Evolutionary conservation across 345 rosid species (phyloP).

Genomic region (Linum usitatissimum): DNA sequence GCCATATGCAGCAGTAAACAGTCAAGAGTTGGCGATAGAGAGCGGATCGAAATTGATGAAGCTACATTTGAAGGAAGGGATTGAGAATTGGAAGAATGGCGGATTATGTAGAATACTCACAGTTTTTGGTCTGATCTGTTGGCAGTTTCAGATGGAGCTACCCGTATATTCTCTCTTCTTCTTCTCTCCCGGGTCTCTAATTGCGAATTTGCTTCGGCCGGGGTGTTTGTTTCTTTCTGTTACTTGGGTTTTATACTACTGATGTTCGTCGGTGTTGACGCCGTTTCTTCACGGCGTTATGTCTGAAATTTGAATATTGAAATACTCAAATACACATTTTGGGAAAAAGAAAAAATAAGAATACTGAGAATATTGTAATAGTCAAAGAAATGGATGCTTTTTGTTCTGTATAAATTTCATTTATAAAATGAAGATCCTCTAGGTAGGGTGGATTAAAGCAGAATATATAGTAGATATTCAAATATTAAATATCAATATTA

Average conservation of each 20-base stretch:
- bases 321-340: neutral
- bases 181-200: constrained; percentile 1
- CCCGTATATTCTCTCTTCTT: neutral
- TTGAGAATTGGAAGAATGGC: constrained; percentile 2
- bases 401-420: neutral
- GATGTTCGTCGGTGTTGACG: constrained; percentile 52
- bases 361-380: too few relatives aligned
- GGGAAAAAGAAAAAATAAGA: neutral
- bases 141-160: constrained; percentile 3
- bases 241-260: constrained; percentile 10
- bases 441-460: too few relatives aligned
- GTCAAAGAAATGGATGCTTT: neutral
- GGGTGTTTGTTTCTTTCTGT: constrained; percentile 25
- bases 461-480: too few relatives aligned
- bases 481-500: too few relatives aligned
- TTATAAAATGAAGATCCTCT: neutral
- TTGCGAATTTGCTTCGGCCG: neutral
- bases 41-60: constrained; percentile 3
- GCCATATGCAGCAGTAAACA: neutral
- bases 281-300: constrained; percentile 35
- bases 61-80: constrained; percentile 17
- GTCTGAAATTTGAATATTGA: constrained; percentile 12
- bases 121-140: constrained; percentile 27
- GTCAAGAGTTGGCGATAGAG: neutral
- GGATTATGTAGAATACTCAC: constrained; percentile 30